Evolutionary conservation across 2,329 filamentous ascomycete species (phyloP).

Genomic region (Neopestalotiopsis sp.): DNA sequence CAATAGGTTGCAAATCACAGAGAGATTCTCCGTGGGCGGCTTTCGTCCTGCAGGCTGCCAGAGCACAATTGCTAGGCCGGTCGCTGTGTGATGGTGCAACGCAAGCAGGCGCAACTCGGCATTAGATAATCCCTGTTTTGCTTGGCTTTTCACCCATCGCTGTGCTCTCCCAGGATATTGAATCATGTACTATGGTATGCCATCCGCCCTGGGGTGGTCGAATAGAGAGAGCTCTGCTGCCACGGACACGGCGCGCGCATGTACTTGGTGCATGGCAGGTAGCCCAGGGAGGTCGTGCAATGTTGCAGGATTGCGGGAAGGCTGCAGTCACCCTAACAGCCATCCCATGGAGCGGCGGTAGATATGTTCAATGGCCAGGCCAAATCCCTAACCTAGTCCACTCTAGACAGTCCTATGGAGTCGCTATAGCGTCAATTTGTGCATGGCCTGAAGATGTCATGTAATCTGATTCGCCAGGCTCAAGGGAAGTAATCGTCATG

Average conservation of each 20-base stretch:
- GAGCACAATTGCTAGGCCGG: neutral
- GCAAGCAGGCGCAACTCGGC: neutral
- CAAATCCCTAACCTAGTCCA: too few species aligned
- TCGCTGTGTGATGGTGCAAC: neutral
- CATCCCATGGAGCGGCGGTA: neutral
- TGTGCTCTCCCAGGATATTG: neutral
- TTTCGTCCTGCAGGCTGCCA: neutral
- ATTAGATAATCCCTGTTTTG: neutral
- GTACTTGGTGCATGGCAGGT: neutral
- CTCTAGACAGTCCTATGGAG: too few species aligned
- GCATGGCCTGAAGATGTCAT: too few species aligned
- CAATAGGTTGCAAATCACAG: neutral
- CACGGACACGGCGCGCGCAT: neutral
- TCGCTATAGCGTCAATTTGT: too few species aligned
- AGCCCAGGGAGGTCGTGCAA: neutral
- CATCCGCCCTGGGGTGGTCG: neutral
- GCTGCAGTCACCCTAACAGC: slow-evolving; percentile 2
- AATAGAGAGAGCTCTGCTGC: neutral
- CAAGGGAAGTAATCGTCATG: neutral
- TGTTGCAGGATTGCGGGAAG: slow-evolving; percentile 7
- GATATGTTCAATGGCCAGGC: neutral
- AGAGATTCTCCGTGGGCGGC: neutral
- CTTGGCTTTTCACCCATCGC: neutral
- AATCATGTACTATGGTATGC: neutral
- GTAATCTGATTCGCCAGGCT: too few species aligned